Evolutionary conservation across 495 filamentous ascomycete species (phyloP).

Genomic region (Chlorociboria aeruginascens): DNA sequence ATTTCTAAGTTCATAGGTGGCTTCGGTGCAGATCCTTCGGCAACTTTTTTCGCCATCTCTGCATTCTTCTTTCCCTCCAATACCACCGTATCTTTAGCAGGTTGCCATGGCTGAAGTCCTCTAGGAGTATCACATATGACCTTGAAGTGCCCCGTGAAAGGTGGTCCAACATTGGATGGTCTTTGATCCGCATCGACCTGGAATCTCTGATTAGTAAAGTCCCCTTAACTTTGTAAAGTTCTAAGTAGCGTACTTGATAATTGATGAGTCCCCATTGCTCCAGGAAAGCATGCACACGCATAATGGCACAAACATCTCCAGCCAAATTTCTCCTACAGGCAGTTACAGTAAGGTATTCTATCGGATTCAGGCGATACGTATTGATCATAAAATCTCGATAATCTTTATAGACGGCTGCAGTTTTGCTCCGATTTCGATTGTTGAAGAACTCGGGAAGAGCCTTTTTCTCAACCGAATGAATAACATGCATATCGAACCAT

Average conservation of each 20-base stretch:
- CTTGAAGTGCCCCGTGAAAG: conserved; percentile 94
- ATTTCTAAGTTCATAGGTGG: conserved; percentile 78
- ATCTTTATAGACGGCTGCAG: conserved; percentile 92
- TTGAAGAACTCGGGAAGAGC: conserved; percentile 97
- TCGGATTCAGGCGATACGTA: conserved; percentile 88
- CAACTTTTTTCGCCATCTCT: conserved; percentile 64
- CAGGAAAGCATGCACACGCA: conserved; percentile 96
- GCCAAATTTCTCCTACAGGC: conserved; percentile 94
- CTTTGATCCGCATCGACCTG: conserved; percentile 93
- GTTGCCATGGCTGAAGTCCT: conserved; percentile 89
- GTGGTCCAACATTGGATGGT: conserved; percentile 89
- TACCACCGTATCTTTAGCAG: conserved; percentile 60
- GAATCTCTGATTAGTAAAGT: conserved; percentile 6
- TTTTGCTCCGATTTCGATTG: conserved; percentile 94
- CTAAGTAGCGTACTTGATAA: conserved; percentile 66
- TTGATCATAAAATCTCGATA: conserved; percentile 99
- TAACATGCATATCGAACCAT: conserved; percentile 96
- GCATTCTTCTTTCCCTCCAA: conserved; percentile 62
- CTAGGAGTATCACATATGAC: conserved; percentile 90
- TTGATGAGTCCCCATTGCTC: conserved; percentile 99
- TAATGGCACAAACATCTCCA: conserved; percentile 96
- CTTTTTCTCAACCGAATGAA: conserved; percentile 82
- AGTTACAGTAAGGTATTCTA: conserved; percentile 93
- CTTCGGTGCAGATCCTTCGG: conserved; percentile 54
- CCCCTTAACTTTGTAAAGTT: background rate